These are phyloP conservation scores for Sordariomycetes sp. DNA, from an alignment of 2,329 filamentous ascomycete genomes.

Conservation along the genomic window DNA sequence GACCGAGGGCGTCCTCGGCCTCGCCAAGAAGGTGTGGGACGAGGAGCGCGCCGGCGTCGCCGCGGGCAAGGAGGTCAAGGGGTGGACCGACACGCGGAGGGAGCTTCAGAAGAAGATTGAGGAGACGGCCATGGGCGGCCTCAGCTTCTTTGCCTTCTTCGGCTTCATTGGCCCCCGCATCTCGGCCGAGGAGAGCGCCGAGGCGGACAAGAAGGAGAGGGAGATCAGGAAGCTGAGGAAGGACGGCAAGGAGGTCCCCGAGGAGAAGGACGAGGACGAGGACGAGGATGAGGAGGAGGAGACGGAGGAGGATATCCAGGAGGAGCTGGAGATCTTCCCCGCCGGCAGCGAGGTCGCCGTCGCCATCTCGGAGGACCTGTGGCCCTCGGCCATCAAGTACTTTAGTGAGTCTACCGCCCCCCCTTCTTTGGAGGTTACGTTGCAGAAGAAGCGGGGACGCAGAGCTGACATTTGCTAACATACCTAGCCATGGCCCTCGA, in stretches of 20 bases:
- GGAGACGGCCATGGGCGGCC: slow-evolving; percentile 45
- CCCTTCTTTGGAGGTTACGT: not conserved
- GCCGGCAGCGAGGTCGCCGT: slow-evolving; percentile 73
- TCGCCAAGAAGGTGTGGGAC: slow-evolving; percentile 56
- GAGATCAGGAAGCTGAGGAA: slow-evolving; percentile 37
- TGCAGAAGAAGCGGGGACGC: not conserved
- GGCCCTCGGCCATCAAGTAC: slow-evolving; percentile 78
- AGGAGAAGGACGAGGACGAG: slow-evolving; percentile 34
- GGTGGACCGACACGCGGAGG: slow-evolving; percentile 32
- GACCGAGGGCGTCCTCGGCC: slow-evolving; percentile 65
- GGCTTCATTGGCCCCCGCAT: slow-evolving; percentile 62
- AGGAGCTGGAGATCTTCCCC: slow-evolving; percentile 75
- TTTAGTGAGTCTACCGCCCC: slow-evolving; percentile 53
- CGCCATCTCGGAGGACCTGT: slow-evolving; percentile 74
- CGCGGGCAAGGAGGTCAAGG: slow-evolving; percentile 20
- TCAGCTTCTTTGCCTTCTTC: slow-evolving; percentile 86
- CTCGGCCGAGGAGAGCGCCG: slow-evolving; percentile 56
- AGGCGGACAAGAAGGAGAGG: slow-evolving; percentile 45
- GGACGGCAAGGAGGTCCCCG: slow-evolving; percentile 31
- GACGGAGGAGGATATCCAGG: slow-evolving; percentile 46
- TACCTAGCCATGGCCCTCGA: slow-evolving; percentile 48
- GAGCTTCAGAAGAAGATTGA: slow-evolving; percentile 41
- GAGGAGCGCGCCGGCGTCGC: slow-evolving; percentile 36
- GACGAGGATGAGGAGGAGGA: slow-evolving; percentile 42
- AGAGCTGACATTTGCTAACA: slow-evolving; percentile 18